phyloP scores from a whole-genome alignment of 2,329 filamentous ascomycete genomes.

The Colletotrichum australisinense region DNA sequence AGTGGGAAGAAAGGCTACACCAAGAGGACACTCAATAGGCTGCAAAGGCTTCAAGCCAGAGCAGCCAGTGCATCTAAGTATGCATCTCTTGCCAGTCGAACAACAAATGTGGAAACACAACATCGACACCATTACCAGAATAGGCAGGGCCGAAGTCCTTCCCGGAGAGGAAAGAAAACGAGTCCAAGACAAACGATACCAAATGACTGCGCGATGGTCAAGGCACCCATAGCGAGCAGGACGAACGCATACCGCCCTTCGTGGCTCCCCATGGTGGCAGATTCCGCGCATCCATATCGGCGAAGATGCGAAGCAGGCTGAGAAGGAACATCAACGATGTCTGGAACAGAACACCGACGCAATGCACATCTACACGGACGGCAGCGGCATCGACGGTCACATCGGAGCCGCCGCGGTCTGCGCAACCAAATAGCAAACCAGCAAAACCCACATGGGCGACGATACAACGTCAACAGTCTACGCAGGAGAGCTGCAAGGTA shows the following conservation, averaged over 20 bases:
- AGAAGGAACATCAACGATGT: background rate
- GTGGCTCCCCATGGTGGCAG: background rate
- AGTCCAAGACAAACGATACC: no score
- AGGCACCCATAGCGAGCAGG: no score
- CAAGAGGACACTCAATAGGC: background rate
- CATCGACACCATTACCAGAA: no score
- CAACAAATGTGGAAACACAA: constrained; percentile 9
- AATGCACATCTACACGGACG: constrained; percentile 23
- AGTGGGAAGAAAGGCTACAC: constrained; percentile 28
- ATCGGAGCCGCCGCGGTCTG: background rate
- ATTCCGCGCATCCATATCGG: background rate
- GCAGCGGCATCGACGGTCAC: constrained; percentile 28
- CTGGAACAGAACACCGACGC: background rate
- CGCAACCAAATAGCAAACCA: background rate
- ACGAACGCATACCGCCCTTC: background rate
- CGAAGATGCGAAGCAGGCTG: background rate
- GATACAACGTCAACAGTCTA: background rate
- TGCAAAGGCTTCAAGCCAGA: background rate
- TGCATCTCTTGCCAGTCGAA: background rate
- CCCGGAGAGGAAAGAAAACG: no score
- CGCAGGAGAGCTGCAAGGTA: background rate
- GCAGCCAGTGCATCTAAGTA: background rate
- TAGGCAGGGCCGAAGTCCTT: no score
- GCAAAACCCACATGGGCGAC: background rate
- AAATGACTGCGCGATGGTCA: no score